Evolutionary conservation across 1,284 basidiomycete genomes (phyloP).

Genomic region (Cryptococcus floricola): DNA sequence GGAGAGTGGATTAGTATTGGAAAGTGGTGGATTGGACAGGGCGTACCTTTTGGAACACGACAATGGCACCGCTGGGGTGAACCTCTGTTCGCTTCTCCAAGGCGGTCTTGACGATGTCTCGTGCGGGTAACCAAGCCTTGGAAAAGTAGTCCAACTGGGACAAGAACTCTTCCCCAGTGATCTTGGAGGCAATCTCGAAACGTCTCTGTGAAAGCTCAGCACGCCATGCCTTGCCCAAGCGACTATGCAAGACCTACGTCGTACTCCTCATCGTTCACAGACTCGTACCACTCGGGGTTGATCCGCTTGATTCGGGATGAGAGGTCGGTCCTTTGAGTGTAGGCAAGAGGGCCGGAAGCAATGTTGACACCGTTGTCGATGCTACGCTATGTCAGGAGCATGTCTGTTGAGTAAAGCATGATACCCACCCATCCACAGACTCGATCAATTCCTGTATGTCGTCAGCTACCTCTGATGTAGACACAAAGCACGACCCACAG

Average conservation of each 20-base stretch:
- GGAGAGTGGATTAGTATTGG: conserved; percentile 2
- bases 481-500: conserved; percentile 49
- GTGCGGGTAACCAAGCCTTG: conserved; percentile 87
- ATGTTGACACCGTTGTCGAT: conserved; percentile 93
- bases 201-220: conserved; percentile 53
- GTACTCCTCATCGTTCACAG: conserved; percentile 58
- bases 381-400: conserved; percentile 23
- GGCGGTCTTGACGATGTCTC: conserved; percentile 70
- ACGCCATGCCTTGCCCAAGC: neutral
- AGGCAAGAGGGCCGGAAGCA: conserved; percentile 58
- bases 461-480: neutral
- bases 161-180: conserved; percentile 86
- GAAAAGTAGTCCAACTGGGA: conserved; percentile 75
- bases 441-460: conserved; percentile 77
- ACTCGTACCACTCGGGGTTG: conserved; percentile 90
- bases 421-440: conserved; percentile 69
- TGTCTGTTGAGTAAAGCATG: neutral
- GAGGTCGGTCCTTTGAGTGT: conserved; percentile 73
- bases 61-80: conserved; percentile 70
- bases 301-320: conserved; percentile 72
- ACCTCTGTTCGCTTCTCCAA: conserved; percentile 62
- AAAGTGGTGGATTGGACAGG: neutral
- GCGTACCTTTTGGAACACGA: conserved; percentile 73
- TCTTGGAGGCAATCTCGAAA: conserved; percentile 73
- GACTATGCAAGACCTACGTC: conserved; percentile 58